Evolutionary conservation across 2,329 filamentous ascomycete genomes (phyloP).

Genomic region (Fusarium azukiicola): DNA sequence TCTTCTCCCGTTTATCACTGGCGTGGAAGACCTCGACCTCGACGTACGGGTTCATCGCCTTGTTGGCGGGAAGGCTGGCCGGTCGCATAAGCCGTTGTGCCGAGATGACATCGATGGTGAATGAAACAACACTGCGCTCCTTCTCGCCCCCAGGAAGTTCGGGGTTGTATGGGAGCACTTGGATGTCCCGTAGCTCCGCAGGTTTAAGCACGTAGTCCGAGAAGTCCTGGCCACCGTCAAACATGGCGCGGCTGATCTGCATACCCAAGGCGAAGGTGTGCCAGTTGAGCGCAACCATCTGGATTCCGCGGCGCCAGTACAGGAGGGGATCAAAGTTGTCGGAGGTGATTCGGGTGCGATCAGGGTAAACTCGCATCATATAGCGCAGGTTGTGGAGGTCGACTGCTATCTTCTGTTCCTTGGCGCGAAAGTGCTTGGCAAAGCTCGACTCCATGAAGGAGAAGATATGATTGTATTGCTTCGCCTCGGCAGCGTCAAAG

Average conservation of each 20-base stretch:
- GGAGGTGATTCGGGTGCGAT: slow-evolving; percentile 89
- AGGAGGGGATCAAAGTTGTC: slow-evolving; percentile 97
- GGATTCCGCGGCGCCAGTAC: slow-evolving; percentile 97
- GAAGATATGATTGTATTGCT: slow-evolving; percentile 95
- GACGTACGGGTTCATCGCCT: slow-evolving; percentile 93
- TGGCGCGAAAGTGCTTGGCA: slow-evolving; percentile 87
- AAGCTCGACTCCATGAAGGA: slow-evolving; percentile 97
- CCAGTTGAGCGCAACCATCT: slow-evolving; percentile 99
- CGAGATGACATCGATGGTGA: slow-evolving; percentile 93
- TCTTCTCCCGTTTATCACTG: slow-evolving; percentile 95
- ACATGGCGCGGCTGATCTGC: slow-evolving; percentile 99
- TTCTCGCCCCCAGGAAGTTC: slow-evolving; percentile 81
- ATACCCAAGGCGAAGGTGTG: slow-evolving; percentile 98
- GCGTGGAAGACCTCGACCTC: slow-evolving; percentile 97
- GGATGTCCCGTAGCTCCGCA: slow-evolving; percentile 87
- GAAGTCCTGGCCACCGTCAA: slow-evolving; percentile 91
- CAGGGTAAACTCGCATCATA: slow-evolving; percentile 96
- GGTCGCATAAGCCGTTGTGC: slow-evolving; percentile 96
- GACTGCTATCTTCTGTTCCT: slow-evolving; percentile 88
- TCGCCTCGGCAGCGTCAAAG: slow-evolving; percentile 89
- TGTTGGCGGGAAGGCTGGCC: slow-evolving; percentile 83
- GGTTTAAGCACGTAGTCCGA: slow-evolving; percentile 98
- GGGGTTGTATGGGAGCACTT: slow-evolving; percentile 75
- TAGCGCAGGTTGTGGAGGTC: slow-evolving; percentile 93
- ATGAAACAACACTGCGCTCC: slow-evolving; percentile 90